phyloP scores from a whole-genome alignment of 1,139 yeast genomes.

The Geotrichum siamense region DNA sequence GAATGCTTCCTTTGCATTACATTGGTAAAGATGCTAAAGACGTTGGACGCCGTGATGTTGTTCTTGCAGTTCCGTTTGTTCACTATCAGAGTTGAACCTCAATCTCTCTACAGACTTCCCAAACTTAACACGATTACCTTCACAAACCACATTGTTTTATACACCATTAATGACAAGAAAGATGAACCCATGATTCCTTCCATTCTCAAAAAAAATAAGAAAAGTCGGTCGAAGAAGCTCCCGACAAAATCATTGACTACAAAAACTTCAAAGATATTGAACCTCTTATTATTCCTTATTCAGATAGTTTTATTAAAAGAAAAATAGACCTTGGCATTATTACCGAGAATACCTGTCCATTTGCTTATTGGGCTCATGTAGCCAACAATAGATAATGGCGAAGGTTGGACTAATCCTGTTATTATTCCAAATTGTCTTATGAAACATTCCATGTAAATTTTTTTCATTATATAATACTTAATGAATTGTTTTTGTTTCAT shows the following conservation, averaged over 20 bases:
- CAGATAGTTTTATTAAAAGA: slow-evolving; percentile 49
- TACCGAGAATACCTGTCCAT: slow-evolving; percentile 53
- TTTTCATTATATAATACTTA: neutral
- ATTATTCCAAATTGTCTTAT: slow-evolving; percentile 2
- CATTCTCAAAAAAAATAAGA: slow-evolving; percentile 50
- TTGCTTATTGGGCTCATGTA: slow-evolving; percentile 39
- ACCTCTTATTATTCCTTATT: slow-evolving; percentile 52
- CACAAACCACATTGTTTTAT: slow-evolving; percentile 62
- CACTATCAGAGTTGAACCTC: slow-evolving; percentile 56
- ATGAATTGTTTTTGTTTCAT: neutral
- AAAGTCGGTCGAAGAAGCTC: slow-evolving; percentile 60
- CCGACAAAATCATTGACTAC: slow-evolving; percentile 56
- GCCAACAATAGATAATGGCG: slow-evolving; percentile 18
- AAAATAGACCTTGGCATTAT: slow-evolving; percentile 54
- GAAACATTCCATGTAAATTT: no score
- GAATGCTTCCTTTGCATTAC: slow-evolving; percentile 55
- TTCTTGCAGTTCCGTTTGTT: slow-evolving; percentile 38
- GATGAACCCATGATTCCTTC: slow-evolving; percentile 73
- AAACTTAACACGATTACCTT: slow-evolving; percentile 52
- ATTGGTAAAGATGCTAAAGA: slow-evolving; percentile 68
- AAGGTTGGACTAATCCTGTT: slow-evolving; percentile 28
- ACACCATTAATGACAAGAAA: slow-evolving; percentile 67
- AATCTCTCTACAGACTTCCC: slow-evolving; percentile 60
- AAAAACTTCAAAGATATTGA: slow-evolving; percentile 52
- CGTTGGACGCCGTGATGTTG: slow-evolving; percentile 42